These are phyloP conservation scores for Rubia yunnanensis DNA, from an alignment of 257 asterid genomes.

Conservation along the genomic window DNA sequence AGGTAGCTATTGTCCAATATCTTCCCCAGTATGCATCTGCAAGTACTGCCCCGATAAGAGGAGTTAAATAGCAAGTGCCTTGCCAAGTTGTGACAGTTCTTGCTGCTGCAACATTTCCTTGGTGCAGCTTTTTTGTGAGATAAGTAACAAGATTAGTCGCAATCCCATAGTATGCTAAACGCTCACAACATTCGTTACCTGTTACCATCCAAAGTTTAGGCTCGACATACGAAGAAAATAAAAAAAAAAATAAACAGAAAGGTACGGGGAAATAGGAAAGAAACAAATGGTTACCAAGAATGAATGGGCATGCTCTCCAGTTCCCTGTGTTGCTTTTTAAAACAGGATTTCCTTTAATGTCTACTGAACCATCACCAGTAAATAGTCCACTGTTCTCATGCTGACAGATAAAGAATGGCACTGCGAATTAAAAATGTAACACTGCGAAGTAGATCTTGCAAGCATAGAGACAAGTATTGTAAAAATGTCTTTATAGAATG, in stretches of 20 bases:
- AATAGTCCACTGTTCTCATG: constrained; percentile 33
- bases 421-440: neutral
- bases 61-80: constrained; percentile 93
- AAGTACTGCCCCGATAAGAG: constrained; percentile 84
- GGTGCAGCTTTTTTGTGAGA: constrained; percentile 67
- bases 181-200: constrained; percentile 97
- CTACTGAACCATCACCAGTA: constrained; percentile 97
- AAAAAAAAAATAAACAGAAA: neutral
- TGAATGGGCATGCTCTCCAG: constrained; percentile 96
- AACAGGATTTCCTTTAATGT: constrained; percentile 81
- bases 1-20: constrained; percentile 98
- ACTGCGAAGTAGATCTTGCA: neutral
- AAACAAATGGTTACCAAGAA: constrained; percentile 46
- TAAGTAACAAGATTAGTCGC: constrained; percentile 86
- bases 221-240: constrained; percentile 2
- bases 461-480: neutral
- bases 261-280: too few species aligned
- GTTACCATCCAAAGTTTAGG: constrained; percentile 25
- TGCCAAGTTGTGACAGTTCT: constrained; percentile 94
- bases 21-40: constrained; percentile 99
- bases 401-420: constrained; percentile 23
- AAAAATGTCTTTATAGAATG: neutral
- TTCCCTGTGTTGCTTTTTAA: constrained; percentile 83
- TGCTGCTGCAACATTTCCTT: constrained; percentile 96
- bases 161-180: constrained; percentile 95